Evolutionary conservation across 352 stramenopile genomes (phyloP).

Genomic region (Phytophthora idaei): DNA sequence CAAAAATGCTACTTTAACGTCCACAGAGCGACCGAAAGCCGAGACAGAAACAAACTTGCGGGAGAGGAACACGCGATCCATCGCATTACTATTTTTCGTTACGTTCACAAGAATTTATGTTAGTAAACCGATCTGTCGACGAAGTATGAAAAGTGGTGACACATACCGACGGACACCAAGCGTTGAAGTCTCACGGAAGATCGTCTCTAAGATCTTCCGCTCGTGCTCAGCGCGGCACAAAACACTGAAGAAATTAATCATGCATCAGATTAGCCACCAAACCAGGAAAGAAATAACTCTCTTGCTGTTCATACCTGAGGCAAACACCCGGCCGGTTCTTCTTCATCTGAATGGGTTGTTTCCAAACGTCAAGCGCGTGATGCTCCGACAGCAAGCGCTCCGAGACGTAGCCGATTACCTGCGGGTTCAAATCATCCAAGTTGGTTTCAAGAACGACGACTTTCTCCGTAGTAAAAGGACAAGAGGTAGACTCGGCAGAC

Average conservation of each 20-base stretch:
- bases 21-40: slow-evolving; percentile 50
- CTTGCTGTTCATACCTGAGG: slow-evolving; percentile 52
- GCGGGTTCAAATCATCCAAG: slow-evolving; percentile 91
- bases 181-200: slow-evolving; percentile 91
- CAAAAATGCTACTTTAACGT: slow-evolving; percentile 68
- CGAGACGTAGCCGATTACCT: slow-evolving; percentile 81
- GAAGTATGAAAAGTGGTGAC: background rate
- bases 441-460: slow-evolving; percentile 90
- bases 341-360: slow-evolving; percentile 92
- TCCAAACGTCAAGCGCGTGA: slow-evolving; percentile 89
- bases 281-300: background rate
- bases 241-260: slow-evolving; percentile 46
- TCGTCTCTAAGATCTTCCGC: slow-evolving; percentile 46
- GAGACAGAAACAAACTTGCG: slow-evolving; percentile 56
- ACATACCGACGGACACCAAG: slow-evolving; percentile 84
- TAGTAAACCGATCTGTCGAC: slow-evolving; percentile 9
- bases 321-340: slow-evolving; percentile 84
- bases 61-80: slow-evolving; percentile 63
- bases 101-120: slow-evolving; percentile 5
- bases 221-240: slow-evolving; percentile 74
- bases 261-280: slow-evolving; percentile 5
- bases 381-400: slow-evolving; percentile 67
- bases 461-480: slow-evolving; percentile 41
- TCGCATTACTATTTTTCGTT: slow-evolving; percentile 50
- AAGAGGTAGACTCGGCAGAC: slow-evolving; percentile 18